Base-by-base conservation (phyloP, 495 filamentous ascomycete genomes). In the Barbatosphaeria neglecta region DNA sequence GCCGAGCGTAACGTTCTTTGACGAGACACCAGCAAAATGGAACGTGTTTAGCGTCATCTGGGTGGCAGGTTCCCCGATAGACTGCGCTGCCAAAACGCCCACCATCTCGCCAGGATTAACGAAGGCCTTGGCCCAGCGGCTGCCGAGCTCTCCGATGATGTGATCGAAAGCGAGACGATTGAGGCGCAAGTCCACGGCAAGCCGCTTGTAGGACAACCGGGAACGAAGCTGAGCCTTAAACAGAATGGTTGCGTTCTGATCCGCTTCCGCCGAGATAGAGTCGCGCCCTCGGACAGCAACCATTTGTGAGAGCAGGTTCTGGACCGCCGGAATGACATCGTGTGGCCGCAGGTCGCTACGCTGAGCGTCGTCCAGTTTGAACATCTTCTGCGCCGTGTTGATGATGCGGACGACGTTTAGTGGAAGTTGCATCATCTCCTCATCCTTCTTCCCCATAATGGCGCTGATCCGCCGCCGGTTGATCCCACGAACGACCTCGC, bases 21-120 rank as follows among this genome's bases (percentile, higher is more conserved):
- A 95, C 1, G 93, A 93, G 37, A 98, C 88, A 93, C 92, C 92
- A 64, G 92, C 88, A 67, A 99, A 97, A 76, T 99, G 92, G 82
- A 99, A 99, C 22, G 92, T 99, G 67, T 99, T 99, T 41, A 99
- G 66, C 0, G 92, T 99, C 92, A 99, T 99, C 69, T 99, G 92
- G 2, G 92, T 99, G 38, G 92, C 92, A 17, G 92, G 92, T 63
- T 99, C 92, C 72, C 92, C 92, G 64, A 99, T 97, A 22, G 90
- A 96, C 67, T 99, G 92, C 10, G 92, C 92, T 46, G 92, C 92
- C 57, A 99, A 75, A 25, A 97, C 93, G 62, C 92, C 92, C 45
- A 97, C 93, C 92, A 99, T 99, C 63, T 99, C 92, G 53, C 92
- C 92, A 25, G 92, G 87, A 50, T 78, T 82, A 28, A 93, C 92